phyloP scores from a whole-genome alignment of 441 rosid species.

The Euphorbia celastroides region DNA sequence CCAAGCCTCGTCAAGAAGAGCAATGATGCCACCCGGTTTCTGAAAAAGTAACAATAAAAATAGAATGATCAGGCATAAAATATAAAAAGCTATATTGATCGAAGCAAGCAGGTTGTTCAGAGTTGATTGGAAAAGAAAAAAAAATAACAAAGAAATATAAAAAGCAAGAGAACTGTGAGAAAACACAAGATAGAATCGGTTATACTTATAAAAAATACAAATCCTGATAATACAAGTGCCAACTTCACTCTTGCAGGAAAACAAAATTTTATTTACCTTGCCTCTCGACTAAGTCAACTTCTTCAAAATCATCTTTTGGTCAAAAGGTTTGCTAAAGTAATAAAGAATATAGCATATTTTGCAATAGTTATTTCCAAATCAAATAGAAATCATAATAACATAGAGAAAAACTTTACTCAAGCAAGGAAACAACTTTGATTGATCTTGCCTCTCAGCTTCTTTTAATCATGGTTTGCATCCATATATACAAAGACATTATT shows the following conservation, averaged over 20 bases:
- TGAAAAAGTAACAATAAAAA: constrained; percentile 37
- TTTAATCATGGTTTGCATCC: neutral
- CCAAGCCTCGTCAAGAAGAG: constrained; percentile 99
- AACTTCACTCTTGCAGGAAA: neutral
- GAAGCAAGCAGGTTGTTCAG: neutral
- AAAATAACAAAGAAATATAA: neutral
- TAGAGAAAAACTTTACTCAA: neutral
- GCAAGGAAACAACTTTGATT: neutral
- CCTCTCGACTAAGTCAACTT: neutral
- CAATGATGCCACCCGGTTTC: constrained; percentile 99
- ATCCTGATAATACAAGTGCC: neutral
- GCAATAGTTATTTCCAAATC: neutral
- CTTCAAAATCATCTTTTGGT: neutral
- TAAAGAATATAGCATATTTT: neutral
- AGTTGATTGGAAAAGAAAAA: neutral
- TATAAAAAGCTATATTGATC: constrained; percentile 7
- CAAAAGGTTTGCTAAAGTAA: neutral
- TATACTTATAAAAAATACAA: neutral
- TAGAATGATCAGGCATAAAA: constrained; percentile 16
- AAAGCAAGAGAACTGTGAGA: neutral
- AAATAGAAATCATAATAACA: neutral
- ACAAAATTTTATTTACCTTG: neutral
- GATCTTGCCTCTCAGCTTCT: neutral
- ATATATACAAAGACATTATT: neutral
- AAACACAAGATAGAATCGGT: neutral